These are phyloP conservation scores for Conticribra guillardii DNA, from an alignment of 108 stramenopile genomes.

Conservation along the genomic window DNA sequence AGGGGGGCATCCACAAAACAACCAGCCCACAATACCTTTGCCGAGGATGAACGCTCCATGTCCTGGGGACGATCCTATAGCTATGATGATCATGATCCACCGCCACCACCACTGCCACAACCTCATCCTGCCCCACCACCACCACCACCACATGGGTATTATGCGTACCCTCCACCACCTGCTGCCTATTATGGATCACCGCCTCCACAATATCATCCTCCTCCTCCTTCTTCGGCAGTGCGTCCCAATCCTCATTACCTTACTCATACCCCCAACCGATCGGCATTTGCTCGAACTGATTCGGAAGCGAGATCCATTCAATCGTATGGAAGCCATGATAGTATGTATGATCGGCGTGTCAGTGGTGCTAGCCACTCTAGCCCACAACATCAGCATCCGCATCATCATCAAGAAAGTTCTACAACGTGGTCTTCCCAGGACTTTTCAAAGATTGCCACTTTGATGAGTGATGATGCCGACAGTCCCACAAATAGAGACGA, in stretches of 20 bases:
- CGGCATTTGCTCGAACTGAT: slow-evolving; percentile 39
- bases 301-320: slow-evolving; percentile 4
- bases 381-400: neutral
- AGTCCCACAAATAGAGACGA: slow-evolving; percentile 10
- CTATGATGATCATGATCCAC: slow-evolving; percentile 6
- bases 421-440: slow-evolving; percentile 29
- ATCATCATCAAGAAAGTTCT: slow-evolving; percentile 2
- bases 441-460: slow-evolving; percentile 46
- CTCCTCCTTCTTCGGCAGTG: neutral
- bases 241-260: slow-evolving; percentile 25
- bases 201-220: slow-evolving; percentile 14
- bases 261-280: slow-evolving; percentile 19
- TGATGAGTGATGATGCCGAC: slow-evolving; percentile 36
- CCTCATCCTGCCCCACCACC: slow-evolving; percentile 14
- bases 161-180: slow-evolving; percentile 23
- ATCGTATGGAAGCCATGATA: neutral
- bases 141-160: slow-evolving; percentile 28
- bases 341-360: neutral
- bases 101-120: slow-evolving; percentile 24
- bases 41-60: slow-evolving; percentile 19
- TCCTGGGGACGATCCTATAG: slow-evolving; percentile 6
- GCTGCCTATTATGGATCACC: slow-evolving; percentile 15
- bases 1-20: slow-evolving; percentile 13
- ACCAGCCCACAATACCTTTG: slow-evolving; percentile 19
- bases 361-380: neutral